These are phyloP conservation scores for Cystobasidium sp. DNA, from an alignment of 1,284 basidiomycete species.

Conservation along the genomic window DNA sequence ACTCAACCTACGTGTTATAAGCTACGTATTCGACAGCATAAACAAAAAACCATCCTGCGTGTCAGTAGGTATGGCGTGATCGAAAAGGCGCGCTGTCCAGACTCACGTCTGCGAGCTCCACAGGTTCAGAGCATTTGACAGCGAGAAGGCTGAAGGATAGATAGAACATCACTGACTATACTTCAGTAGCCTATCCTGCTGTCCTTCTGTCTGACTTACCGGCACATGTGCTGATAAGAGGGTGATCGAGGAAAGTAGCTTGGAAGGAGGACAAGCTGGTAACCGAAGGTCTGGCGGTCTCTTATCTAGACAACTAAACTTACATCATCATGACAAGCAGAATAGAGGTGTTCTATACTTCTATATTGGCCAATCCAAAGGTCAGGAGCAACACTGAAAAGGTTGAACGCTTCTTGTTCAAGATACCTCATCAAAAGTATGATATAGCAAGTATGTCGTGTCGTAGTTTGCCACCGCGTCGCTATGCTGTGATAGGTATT, in stretches of 20 bases:
- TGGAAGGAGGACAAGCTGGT: not conserved
- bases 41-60: not conserved
- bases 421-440: slow-evolving; percentile 29
- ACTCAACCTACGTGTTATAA: slow-evolving; percentile 44
- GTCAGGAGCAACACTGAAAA: slow-evolving; percentile 39
- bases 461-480: slow-evolving; percentile 1
- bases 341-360: slow-evolving; percentile 42
- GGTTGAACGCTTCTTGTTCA: slow-evolving; percentile 35
- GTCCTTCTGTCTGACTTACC: slow-evolving; percentile 13
- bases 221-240: slow-evolving; percentile 13
- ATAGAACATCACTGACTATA: not conserved
- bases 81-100: not conserved
- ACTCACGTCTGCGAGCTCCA: slow-evolving; percentile 48
- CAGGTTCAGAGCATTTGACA: slow-evolving; percentile 51
- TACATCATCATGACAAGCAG: slow-evolving; percentile 41
- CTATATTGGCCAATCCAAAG: slow-evolving; percentile 38
- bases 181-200: not conserved
- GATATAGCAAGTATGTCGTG: slow-evolving; percentile 32
- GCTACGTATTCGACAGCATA: slow-evolving; percentile 17
- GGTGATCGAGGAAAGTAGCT: slow-evolving; percentile 11
- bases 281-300: not conserved
- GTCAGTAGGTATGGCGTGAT: slow-evolving; percentile 22
- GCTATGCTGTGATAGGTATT: too few relatives aligned
- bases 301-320: not conserved
- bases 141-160: slow-evolving; percentile 49